Base-by-base conservation (phyloP, 306 rosid species). In the Abrus precatorius region DNA sequence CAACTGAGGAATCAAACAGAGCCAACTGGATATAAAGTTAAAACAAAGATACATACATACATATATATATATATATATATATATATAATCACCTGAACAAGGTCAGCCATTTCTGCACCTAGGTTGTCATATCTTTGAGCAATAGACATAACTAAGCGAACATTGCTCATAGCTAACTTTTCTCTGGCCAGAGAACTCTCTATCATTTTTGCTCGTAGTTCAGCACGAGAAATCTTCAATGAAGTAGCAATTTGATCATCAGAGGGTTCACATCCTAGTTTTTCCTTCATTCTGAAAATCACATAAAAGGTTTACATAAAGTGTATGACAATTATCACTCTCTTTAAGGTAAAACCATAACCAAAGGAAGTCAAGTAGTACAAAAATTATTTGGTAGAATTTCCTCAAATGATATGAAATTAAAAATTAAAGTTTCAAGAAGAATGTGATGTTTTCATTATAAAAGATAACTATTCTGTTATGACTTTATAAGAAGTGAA, bases 31-130 rank as follows among this genome's bases (percentile, higher is more conserved):
- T 56, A 32, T 57, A 68, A 40, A 27, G 77, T 36, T 48, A 27
- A 84, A 29, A 70, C 50, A 20, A 20, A 20, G 20, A 20, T 20
- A 20, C 20, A 20, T 20, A 20, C 20, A 20, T 20, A 20, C 20
- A 20, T 20, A 20, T 20, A 20, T 20, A 20, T 20, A 20, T 20
- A 20, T 20, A 64, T 7, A 67, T 48, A 55, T 54, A 14, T 49
- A 14, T 54, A 50, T 34, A 53, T 44, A 81, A 74, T 62, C 68
- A 95, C 99, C 98, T 95, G 99, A 86, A 95, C 88, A 74, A 95
- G 97, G 86, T 95, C 99, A 45, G 89, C 91, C 98, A 93, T 91
- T 86, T 93, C 98, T 68, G 97, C 91, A 36, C 99, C 98, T 89
- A 90, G 76, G 50, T 93, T 90, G 68, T 95, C 98, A 81, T 93